These are phyloP conservation scores for Fusarium coffeatum DNA, from an alignment of 2,329 filamentous ascomycete genomes.

Conservation along the genomic window DNA sequence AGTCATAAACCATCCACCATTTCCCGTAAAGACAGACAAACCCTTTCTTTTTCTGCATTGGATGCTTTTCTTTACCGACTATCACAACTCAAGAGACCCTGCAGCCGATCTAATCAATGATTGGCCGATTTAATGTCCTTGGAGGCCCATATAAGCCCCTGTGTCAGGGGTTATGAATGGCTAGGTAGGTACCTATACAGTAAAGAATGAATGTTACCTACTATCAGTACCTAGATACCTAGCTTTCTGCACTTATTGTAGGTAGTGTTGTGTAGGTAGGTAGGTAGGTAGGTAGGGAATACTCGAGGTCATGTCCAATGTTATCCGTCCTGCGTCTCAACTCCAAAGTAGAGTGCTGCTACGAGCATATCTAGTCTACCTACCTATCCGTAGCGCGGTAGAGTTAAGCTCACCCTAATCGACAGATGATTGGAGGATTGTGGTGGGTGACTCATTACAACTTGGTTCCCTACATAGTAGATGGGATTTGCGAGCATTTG, in stretches of 20 bases:
- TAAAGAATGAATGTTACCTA: too few species aligned
- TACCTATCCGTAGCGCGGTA: too few species aligned
- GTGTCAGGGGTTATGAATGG: slow-evolving; percentile 10
- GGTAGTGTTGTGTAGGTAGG: background rate
- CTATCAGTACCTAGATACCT: too few species aligned
- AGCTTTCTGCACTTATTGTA: too few species aligned
- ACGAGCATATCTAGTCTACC: background rate
- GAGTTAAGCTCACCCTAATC: background rate
- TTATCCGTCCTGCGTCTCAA: background rate
- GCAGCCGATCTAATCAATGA: slow-evolving; percentile 10
- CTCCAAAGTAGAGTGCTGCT: background rate
- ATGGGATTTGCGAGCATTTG: background rate
- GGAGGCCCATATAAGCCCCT: slow-evolving; percentile 15
- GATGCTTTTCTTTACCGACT: slow-evolving; percentile 26
- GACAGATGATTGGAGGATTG: slow-evolving; percentile 9
- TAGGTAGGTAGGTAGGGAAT: background rate
- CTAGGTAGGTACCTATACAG: background rate
- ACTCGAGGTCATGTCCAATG: background rate
- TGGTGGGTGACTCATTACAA: background rate
- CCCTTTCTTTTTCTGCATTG: background rate
- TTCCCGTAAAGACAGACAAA: background rate
- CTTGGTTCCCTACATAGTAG: background rate
- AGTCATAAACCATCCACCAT: background rate
- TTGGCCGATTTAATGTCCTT: slow-evolving; percentile 22
- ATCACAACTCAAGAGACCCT: slow-evolving; percentile 15